Percentiles rank a stretch among this genome's conserved stretches.
These are phyloP conservation scores for Quercus glauca DNA, from an alignment of 306 rosid species.

Conservation along the genomic window DNA sequence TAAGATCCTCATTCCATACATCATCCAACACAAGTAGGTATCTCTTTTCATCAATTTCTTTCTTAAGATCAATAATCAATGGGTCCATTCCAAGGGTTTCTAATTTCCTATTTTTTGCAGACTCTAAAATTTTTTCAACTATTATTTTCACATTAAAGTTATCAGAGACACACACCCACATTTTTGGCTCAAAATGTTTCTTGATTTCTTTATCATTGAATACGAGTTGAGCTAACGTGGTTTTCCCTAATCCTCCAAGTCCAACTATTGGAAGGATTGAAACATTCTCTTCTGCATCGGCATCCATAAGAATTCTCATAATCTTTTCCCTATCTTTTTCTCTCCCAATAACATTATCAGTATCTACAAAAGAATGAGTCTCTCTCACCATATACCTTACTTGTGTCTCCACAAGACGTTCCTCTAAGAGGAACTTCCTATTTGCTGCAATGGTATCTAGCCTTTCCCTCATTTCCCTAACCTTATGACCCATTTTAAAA, in stretches of 20 bases:
- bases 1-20: too few species aligned
- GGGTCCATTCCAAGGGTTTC: neutral
- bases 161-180: neutral
- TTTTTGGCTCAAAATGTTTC: neutral
- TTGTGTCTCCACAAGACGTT: neutral
- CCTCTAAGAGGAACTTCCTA: neutral
- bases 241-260: conserved; percentile 51
- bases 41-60: too few species aligned
- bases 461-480: too few species aligned
- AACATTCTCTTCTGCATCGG: conserved; percentile 3
- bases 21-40: too few species aligned
- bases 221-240: conserved; percentile 34
- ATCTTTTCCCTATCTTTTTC: neutral
- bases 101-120: rapidly evolving
- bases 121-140: neutral
- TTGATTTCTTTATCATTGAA: neutral
- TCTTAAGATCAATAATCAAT: neutral
- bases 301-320: neutral
- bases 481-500: too few species aligned
- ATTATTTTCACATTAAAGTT: neutral
- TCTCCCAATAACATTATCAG: too few species aligned
- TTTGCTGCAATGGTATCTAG: too few species aligned
- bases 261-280: conserved; percentile 35
- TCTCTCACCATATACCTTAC: neutral
- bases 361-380: too few species aligned